Evolutionary conservation across 2,329 filamentous ascomycete species (phyloP).

Genomic region (Ophiocordyceps sinensis): DNA sequence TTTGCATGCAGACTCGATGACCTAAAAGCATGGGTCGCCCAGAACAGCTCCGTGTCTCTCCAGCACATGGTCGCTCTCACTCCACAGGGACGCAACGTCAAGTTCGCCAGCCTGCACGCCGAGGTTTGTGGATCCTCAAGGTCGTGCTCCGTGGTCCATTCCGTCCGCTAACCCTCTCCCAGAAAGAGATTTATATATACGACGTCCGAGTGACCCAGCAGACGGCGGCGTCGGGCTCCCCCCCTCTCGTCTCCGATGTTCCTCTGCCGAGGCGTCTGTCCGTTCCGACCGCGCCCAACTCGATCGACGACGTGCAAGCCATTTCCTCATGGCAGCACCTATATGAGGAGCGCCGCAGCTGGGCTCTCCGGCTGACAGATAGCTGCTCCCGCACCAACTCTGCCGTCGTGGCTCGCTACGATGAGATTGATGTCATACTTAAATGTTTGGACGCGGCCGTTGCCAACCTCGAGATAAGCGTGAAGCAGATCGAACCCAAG

Average conservation of each 20-base stretch:
- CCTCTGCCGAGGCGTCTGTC: slow-evolving; percentile 40
- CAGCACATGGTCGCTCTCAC: slow-evolving; percentile 82
- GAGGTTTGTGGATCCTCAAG: slow-evolving; percentile 42
- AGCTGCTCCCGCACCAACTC: slow-evolving; percentile 53
- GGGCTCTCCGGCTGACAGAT: slow-evolving; percentile 59
- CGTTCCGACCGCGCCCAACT: slow-evolving; percentile 61
- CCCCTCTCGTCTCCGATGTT: slow-evolving; percentile 31
- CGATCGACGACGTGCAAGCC: slow-evolving; percentile 63
- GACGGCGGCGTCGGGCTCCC: slow-evolving; percentile 28
- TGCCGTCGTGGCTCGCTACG: slow-evolving; percentile 49
- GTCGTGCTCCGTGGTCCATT: not conserved
- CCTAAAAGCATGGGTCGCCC: slow-evolving; percentile 67
- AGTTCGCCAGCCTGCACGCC: slow-evolving; percentile 61
- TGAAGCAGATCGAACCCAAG: slow-evolving; percentile 57
- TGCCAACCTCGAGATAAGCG: slow-evolving; percentile 65
- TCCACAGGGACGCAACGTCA: slow-evolving; percentile 68
- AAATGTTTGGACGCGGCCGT: slow-evolving; percentile 74
- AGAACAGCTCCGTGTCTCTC: slow-evolving; percentile 56
- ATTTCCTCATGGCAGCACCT: slow-evolving; percentile 79
- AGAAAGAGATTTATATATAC: slow-evolving; percentile 88
- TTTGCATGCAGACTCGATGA: slow-evolving; percentile 53
- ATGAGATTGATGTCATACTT: slow-evolving; percentile 62
- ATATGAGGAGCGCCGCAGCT: slow-evolving; percentile 66
- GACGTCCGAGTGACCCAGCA: slow-evolving; percentile 62
- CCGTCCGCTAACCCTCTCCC: not conserved